Evolutionary conservation across 306 rosid species (phyloP).

Genomic region (peach (Prunus persica)): DNA sequence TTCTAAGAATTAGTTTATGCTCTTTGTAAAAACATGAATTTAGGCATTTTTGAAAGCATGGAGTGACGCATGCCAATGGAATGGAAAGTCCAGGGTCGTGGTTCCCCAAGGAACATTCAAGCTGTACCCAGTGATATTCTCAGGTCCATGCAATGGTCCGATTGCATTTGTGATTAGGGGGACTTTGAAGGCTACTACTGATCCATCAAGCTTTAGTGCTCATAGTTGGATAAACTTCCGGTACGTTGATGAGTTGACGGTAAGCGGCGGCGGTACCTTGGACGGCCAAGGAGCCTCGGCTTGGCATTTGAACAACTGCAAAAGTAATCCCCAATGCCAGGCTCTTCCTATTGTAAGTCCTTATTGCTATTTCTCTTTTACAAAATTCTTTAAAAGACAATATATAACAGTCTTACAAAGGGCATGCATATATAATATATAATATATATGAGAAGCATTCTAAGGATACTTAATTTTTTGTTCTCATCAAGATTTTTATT

Average conservation of each 20-base stretch:
- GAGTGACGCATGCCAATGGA: constrained; percentile 38
- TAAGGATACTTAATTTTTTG: no score
- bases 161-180: constrained; percentile 38
- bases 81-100: constrained; percentile 28
- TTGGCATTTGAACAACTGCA: constrained; percentile 44
- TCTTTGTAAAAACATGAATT: background rate
- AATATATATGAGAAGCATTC: no score
- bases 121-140: constrained; percentile 31
- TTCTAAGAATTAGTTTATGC: background rate
- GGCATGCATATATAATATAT: no score
- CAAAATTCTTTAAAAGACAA: no score
- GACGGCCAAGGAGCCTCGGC: constrained; percentile 53
- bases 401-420: no score
- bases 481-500: background rate
- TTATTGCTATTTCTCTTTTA: background rate
- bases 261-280: constrained; percentile 55
- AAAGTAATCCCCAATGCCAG: constrained; percentile 25
- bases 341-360: constrained; percentile 39
- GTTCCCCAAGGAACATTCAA: constrained; percentile 44
- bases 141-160: constrained; percentile 52
- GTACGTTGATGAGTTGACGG: constrained; percentile 27
- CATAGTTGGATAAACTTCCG: constrained; percentile 52
- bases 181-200: constrained; percentile 39
- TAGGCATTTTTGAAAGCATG: constrained; percentile 43
- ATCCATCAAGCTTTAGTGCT: constrained; percentile 11